Percentiles rank a stretch among this genome's conserved stretches.
These are phyloP conservation scores for Diaporthe humulicola DNA, from an alignment of 2,329 filamentous ascomycete species.

Conservation along the genomic window DNA sequence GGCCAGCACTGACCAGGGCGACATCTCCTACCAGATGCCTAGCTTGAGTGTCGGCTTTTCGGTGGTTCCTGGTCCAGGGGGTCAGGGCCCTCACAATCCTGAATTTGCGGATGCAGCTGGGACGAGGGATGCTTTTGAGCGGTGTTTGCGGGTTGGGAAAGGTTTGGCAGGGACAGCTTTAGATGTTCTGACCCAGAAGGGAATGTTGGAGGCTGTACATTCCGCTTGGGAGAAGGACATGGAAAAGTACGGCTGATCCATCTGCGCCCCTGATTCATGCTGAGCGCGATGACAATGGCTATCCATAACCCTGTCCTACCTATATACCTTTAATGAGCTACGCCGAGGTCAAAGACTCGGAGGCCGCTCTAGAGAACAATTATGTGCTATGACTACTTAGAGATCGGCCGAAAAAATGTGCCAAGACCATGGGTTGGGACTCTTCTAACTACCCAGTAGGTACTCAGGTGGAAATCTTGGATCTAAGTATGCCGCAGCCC, in stretches of 20 bases:
- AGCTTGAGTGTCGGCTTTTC: slow-evolving; percentile 66
- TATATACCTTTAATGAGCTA: too few species aligned
- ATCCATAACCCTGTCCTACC: too few species aligned
- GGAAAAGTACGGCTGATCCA: slow-evolving; percentile 18
- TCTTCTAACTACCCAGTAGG: too few species aligned
- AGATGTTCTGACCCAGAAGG: slow-evolving; percentile 59
- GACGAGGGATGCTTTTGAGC: slow-evolving; percentile 60
- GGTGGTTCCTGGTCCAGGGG: slow-evolving; percentile 59
- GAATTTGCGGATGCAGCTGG: slow-evolving; percentile 65
- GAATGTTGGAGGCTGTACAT: slow-evolving; percentile 57
- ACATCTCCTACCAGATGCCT: slow-evolving; percentile 70
- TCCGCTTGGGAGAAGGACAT: slow-evolving; percentile 53
- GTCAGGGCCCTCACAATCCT: slow-evolving; percentile 64
- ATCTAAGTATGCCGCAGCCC: too few species aligned
- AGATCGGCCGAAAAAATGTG: too few species aligned
- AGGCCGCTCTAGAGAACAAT: too few species aligned
- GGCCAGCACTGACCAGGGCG: slow-evolving; percentile 71
- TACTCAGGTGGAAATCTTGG: too few species aligned
- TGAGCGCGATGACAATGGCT: rapidly evolving
- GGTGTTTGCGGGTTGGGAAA: slow-evolving; percentile 61
- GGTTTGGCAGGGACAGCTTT: slow-evolving; percentile 61
- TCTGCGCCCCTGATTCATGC: rapidly evolving
- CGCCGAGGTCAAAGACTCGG: too few species aligned
- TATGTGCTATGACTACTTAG: too few species aligned
- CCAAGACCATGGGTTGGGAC: too few species aligned